A percentile compares a stretch with the other conserved stretches of the same genome.
Evolutionary conservation across 2,329 filamentous ascomycete species (phyloP).

Genomic region (Phialophora expanda): DNA sequence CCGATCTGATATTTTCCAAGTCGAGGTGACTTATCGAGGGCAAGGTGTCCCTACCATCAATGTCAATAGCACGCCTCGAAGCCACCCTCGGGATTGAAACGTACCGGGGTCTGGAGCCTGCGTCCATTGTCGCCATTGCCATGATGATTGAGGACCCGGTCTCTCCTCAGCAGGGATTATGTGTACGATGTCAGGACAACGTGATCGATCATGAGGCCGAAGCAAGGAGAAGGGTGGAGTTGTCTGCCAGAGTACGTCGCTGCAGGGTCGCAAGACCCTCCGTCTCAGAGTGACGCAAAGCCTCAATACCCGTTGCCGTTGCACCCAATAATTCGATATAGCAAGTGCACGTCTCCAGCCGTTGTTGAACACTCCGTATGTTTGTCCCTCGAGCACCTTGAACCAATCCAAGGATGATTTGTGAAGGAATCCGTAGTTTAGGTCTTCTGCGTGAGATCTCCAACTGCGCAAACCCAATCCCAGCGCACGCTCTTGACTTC

Average conservation of each 20-base stretch:
- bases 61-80: constrained; percentile 21
- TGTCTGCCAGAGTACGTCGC: constrained; percentile 31
- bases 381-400: constrained; percentile 1
- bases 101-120: constrained; percentile 33
- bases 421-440: background rate
- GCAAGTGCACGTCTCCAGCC: constrained; percentile 5
- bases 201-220: constrained; percentile 35
- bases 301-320: constrained; percentile 10
- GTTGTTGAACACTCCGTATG: background rate
- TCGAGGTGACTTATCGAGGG: constrained; percentile 52
- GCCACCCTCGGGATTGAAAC: constrained; percentile 8
- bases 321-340: constrained; percentile 23
- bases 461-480: constrained; percentile 9
- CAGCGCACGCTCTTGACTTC: background rate
- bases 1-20: constrained; percentile 44
- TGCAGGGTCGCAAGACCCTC: constrained; percentile 27
- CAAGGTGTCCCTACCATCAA: constrained; percentile 47
- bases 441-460: background rate
- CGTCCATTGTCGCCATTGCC: constrained; percentile 37
- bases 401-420: background rate
- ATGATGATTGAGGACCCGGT: constrained; percentile 3
- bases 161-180: constrained; percentile 12
- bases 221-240: constrained; percentile 12
- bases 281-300: constrained; percentile 29
- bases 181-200: constrained; percentile 15